These are phyloP conservation scores for Kwoniella mangroviensis DNA, from an alignment of 768 basidiomycete genomes.

Conservation along the genomic window DNA sequence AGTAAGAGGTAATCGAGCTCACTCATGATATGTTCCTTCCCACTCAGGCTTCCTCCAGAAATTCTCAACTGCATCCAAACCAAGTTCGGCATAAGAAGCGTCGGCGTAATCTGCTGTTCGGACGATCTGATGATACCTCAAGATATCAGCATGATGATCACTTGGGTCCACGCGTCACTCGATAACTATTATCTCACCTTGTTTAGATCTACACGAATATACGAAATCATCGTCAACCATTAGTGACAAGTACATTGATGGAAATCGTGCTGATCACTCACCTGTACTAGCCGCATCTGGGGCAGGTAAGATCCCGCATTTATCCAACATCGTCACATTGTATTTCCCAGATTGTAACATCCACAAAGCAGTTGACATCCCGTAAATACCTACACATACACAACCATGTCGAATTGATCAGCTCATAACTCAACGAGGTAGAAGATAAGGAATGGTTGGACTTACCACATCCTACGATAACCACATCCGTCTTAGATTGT, in stretches of 20 bases:
- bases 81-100: conserved; percentile 66
- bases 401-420: not conserved
- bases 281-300: conserved; percentile 75
- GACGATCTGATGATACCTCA: conserved; percentile 43
- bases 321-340: conserved; percentile 76
- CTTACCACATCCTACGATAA: conserved; percentile 46
- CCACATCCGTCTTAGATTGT: conserved; percentile 34
- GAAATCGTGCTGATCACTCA: conserved; percentile 40
- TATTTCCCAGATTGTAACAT: conserved; percentile 69
- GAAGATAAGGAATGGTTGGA: not conserved
- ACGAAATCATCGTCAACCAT: not conserved
- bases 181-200: conserved; percentile 25
- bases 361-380: conserved; percentile 81
- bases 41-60: conserved; percentile 69
- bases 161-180: no score
- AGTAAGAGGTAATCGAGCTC: conserved; percentile 49
- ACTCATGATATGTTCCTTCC: conserved; percentile 76
- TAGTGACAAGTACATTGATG: no score
- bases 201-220: conserved; percentile 35
- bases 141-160: not conserved
- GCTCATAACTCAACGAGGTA: not conserved
- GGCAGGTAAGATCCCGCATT: conserved; percentile 71
- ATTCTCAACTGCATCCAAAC: conserved; percentile 72
- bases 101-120: conserved; percentile 57
- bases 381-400: conserved; percentile 65